phyloP scores from a whole-genome alignment of 768 basidiomycete genomes.

The Lentinula raphanica region DNA sequence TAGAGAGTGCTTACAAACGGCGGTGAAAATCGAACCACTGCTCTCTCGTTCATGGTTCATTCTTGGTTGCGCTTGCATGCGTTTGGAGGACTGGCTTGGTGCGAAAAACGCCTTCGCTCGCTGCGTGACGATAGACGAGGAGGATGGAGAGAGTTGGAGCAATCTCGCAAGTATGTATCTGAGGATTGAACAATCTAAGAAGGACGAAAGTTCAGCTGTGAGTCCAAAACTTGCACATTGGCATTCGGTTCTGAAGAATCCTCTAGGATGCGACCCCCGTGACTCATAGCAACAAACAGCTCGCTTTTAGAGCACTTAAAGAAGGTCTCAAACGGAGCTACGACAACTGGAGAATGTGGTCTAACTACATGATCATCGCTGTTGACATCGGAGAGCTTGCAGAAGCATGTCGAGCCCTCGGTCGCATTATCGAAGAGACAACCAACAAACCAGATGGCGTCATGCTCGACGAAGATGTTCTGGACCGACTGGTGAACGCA shows the following conservation, averaged over 20 bases:
- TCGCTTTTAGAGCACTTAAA: conserved; percentile 90
- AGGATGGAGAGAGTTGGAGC: conserved; percentile 97
- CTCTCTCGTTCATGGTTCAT: conserved; percentile 91
- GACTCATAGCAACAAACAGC: conserved; percentile 70
- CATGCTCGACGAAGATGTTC: conserved; percentile 72
- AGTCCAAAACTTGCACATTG: neutral
- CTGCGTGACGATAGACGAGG: conserved; percentile 88
- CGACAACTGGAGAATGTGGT: conserved; percentile 98
- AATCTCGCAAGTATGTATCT: conserved; percentile 95
- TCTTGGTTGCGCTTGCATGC: conserved; percentile 85
- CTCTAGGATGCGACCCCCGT: conserved; percentile 14
- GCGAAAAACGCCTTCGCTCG: conserved; percentile 80
- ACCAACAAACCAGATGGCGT: conserved; percentile 44
- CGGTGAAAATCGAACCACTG: conserved; percentile 86
- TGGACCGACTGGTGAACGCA: conserved; percentile 85
- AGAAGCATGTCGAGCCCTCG: conserved; percentile 81
- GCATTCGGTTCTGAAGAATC: neutral
- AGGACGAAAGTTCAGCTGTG: conserved; percentile 23
- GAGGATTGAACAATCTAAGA: conserved; percentile 39
- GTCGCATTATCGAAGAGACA: conserved; percentile 77
- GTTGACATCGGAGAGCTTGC: conserved; percentile 90
- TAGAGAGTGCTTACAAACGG: conserved; percentile 60
- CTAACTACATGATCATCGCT: conserved; percentile 91
- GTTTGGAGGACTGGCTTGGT: conserved; percentile 78
- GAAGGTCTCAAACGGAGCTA: conserved; percentile 82